Evolutionary conservation across 2,329 filamentous ascomycete genomes (phyloP), one percentile per base, ranked within the genome.

Genomic region (Apiospora marii): DNA sequence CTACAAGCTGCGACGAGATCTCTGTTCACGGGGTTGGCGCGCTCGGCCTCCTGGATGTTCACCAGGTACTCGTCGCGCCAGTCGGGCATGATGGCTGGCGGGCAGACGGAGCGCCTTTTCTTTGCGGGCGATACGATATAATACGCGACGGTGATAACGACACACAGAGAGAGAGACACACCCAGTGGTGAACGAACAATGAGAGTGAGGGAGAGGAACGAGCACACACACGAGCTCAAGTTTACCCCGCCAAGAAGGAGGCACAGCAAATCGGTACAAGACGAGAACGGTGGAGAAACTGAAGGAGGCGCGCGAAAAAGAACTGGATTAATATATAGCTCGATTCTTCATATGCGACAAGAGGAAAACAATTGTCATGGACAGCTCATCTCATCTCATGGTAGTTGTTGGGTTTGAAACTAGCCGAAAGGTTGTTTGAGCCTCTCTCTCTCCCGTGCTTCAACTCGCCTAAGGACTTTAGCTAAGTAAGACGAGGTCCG

Each of bases 1-100:
- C 76, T 81, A 97, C 95, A 98, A 74, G 93, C 92, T 80, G 94
- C 88, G 78, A 97, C 93, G 74, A 97, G 88, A 70, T 91, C 88
- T 78, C 85, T 85, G 76, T 90, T 89, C 73, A 90, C 85, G 6
- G 87, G 86, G 76, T 85, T 87, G 73, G 94, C 92, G 74, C 90
- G 88, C 79, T 91, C 88, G 78, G 94, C 93, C 78, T 92, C 91
- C 77, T 91, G 88, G 76, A 98, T 87, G 75, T 92, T 92, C 74
- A 90, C 86, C 74, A 94, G 87, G 82, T 97, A 98, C 79, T 97
- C 93, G 76, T 93, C 91, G 79, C 92, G 89, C 93, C 95, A 97
- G 85, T 89, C 90, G 75, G 90, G 87, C 87, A 68, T 68, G 67
- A 46, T 68, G 67, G 41, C 67, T 24, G 41, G 58, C 30, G 6